Conservation (phyloP, 169 alveolate genomes). For the Plasmodium knowlesi region DNA sequence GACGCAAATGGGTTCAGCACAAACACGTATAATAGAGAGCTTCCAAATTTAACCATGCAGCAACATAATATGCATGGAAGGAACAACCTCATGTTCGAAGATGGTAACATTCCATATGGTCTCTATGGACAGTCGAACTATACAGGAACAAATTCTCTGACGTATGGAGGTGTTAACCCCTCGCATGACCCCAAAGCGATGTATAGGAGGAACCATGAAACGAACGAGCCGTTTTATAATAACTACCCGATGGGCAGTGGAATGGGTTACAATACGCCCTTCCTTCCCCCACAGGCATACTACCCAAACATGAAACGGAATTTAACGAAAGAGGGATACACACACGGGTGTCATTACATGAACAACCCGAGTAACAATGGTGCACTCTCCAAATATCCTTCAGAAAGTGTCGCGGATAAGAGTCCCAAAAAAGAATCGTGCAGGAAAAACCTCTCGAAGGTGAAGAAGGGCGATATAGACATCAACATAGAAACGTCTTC, state of each 20-base stretch:
- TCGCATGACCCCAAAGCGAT: constrained; percentile 30
- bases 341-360: neutral
- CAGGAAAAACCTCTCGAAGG: constrained; percentile 51
- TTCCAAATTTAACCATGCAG: constrained; percentile 44
- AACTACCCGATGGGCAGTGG: constrained; percentile 29
- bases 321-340: constrained; percentile 16
- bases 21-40: constrained; percentile 48
- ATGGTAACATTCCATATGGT: constrained; percentile 65
- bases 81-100: constrained; percentile 60
- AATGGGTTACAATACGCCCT: constrained; percentile 34
- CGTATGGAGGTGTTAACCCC: constrained; percentile 29
- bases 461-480: constrained; percentile 69
- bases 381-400: neutral
- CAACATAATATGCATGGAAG: constrained; percentile 75
- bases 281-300: neutral
- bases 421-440: constrained; percentile 24
- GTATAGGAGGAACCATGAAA: constrained; percentile 36
- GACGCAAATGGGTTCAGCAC: constrained; percentile 51
- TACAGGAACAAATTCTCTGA: constrained; percentile 55
- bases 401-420: neutral
- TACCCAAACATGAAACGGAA: constrained; percentile 16
- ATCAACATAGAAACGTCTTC: constrained; percentile 75
- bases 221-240: constrained; percentile 27
- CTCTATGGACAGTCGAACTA: constrained; percentile 65
- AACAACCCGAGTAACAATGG: neutral